Evolutionary conservation across 371 early-diverging fungal species (phyloP).

Genomic region (Rhizomucor miehei): DNA sequence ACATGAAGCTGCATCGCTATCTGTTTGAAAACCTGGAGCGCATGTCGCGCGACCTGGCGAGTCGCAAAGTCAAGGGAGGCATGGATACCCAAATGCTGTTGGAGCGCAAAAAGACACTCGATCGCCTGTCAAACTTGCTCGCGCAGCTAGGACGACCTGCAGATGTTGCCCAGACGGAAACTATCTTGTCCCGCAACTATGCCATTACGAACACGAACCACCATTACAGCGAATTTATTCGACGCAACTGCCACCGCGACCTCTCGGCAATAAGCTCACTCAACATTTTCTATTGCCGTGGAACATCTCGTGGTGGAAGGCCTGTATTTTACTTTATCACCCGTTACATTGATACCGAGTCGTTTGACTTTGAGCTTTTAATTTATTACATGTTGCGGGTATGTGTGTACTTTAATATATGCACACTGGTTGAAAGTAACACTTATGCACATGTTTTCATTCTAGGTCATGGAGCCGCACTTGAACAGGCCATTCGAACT

Average conservation of each 20-base stretch:
- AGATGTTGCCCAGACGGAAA: conserved; percentile 30
- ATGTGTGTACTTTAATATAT: conserved; percentile 13
- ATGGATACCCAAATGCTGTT: conserved; percentile 28
- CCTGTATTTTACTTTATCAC: conserved; percentile 84
- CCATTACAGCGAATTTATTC: conserved; percentile 76
- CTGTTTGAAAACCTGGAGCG: conserved; percentile 70
- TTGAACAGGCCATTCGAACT: conserved; percentile 71
- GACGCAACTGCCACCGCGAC: conserved; percentile 64
- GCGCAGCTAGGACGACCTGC: conserved; percentile 82
- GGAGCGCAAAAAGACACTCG: conserved; percentile 57
- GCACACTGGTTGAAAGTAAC: background rate
- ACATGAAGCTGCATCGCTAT: conserved; percentile 59
- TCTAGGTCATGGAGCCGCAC: conserved; percentile 56
- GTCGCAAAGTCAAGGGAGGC: conserved; percentile 18
- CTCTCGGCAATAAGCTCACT: conserved; percentile 59
- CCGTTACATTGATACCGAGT: conserved; percentile 66
- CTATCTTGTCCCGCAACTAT: conserved; percentile 36
- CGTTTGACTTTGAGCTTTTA: conserved; percentile 78
- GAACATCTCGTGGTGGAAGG: conserved; percentile 69
- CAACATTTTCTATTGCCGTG: conserved; percentile 75
- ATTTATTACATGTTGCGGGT: conserved; percentile 72
- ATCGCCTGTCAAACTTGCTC: conserved; percentile 74
- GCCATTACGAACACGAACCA: conserved; percentile 47
- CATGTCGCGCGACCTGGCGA: conserved; percentile 60
- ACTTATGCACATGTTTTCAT: conserved; percentile 4